Conservation (phyloP, 2,329 filamentous ascomycete genomes). For the Penicillium sp. region DNA sequence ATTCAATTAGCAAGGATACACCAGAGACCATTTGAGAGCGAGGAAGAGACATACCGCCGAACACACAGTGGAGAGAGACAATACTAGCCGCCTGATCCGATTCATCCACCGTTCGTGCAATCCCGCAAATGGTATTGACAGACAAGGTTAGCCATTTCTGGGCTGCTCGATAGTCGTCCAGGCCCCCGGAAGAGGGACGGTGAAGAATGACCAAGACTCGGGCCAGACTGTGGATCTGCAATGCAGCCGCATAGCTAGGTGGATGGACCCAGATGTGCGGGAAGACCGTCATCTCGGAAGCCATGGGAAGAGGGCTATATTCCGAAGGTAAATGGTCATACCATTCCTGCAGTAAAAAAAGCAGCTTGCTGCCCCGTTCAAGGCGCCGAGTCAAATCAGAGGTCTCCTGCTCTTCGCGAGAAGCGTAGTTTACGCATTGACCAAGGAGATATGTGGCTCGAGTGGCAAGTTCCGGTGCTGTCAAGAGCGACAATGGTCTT, state of each 20-base stretch:
- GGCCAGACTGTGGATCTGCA: slow-evolving; percentile 57
- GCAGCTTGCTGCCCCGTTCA: slow-evolving; percentile 48
- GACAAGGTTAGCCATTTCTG: slow-evolving; percentile 25
- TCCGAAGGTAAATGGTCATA: slow-evolving; percentile 43
- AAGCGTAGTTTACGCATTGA: slow-evolving; percentile 60
- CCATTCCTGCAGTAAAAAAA: slow-evolving; percentile 56
- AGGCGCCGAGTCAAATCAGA: slow-evolving; percentile 48
- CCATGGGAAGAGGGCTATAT: slow-evolving; percentile 45
- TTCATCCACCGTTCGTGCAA: slow-evolving; percentile 25
- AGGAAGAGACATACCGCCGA: slow-evolving; percentile 22
- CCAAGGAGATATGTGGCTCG: slow-evolving; percentile 58
- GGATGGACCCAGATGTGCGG: slow-evolving; percentile 56
- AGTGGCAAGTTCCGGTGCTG: slow-evolving; percentile 56
- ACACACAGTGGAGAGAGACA: slow-evolving; percentile 28
- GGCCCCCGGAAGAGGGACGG: slow-evolving; percentile 53
- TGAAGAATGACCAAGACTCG: slow-evolving; percentile 57
- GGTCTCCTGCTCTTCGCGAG: slow-evolving; percentile 51
- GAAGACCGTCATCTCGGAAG: slow-evolving; percentile 38
- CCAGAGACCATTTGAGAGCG: neutral
- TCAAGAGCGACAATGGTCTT: slow-evolving; percentile 51
- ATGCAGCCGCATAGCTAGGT: slow-evolving; percentile 48
- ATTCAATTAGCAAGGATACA: neutral
- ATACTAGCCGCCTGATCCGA: slow-evolving; percentile 23
- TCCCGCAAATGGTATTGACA: slow-evolving; percentile 30
- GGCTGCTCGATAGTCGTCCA: slow-evolving; percentile 46